Conservation (phyloP, 768 basidiomycete genomes). For the Tricholoma sp. region DNA sequence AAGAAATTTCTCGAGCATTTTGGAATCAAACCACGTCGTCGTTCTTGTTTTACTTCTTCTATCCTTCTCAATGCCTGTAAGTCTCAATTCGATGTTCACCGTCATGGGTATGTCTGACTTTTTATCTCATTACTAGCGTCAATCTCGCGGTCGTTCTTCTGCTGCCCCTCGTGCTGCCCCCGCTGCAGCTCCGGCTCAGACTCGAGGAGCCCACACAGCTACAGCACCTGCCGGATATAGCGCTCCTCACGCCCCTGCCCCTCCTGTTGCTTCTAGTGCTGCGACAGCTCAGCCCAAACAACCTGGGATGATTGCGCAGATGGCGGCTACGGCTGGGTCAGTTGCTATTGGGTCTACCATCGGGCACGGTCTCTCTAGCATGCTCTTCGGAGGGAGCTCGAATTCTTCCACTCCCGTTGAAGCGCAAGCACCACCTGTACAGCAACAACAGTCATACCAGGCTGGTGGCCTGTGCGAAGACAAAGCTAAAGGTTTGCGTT, state of each 20-base stretch:
- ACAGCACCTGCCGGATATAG: conserved; percentile 44
- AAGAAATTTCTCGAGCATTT: conserved; percentile 10
- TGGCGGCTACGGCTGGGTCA: conserved; percentile 89
- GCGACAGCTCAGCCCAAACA: conserved; percentile 41
- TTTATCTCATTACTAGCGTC: conserved; percentile 43
- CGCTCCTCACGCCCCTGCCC: conserved; percentile 34
- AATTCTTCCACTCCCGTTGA: conserved; percentile 41
- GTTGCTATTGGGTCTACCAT: conserved; percentile 86
- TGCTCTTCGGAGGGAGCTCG: conserved; percentile 78
- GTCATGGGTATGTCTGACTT: neutral
- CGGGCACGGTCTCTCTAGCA: conserved; percentile 84
- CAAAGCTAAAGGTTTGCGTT: conserved; percentile 69
- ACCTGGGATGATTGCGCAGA: conserved; percentile 76
- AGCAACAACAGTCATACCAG: conserved; percentile 37
- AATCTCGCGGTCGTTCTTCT: conserved; percentile 72
- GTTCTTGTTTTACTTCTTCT: conserved; percentile 3
- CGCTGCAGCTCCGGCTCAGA: conserved; percentile 39
- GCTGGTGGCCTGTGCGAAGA: conserved; percentile 56
- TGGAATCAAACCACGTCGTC: conserved; percentile 20
- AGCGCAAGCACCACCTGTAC: conserved; percentile 44
- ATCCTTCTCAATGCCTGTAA: conserved; percentile 33
- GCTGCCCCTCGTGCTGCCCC: conserved; percentile 35
- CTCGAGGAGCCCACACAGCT: conserved; percentile 45
- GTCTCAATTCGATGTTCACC: conserved; percentile 6
- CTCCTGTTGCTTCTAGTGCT: conserved; percentile 38